These are phyloP conservation scores for Rhizopus arrhizus DNA, from an alignment of 371 early-diverging fungal species.

Conservation along the genomic window DNA sequence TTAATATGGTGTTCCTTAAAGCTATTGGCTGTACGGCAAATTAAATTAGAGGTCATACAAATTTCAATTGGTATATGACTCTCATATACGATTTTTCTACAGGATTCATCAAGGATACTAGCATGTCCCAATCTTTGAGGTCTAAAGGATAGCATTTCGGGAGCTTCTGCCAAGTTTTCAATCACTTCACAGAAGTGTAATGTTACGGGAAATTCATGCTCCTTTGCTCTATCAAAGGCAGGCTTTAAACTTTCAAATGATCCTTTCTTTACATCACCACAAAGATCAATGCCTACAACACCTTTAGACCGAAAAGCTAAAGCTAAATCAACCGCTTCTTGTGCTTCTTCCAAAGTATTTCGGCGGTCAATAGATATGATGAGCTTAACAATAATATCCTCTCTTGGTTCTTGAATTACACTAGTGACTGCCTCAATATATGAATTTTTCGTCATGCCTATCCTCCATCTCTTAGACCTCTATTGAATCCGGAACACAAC, in stretches of 20 bases:
- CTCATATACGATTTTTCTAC: conserved; percentile 39
- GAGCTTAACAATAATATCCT: conserved; percentile 51
- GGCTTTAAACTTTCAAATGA: conserved; percentile 47
- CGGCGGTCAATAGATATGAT: conserved; percentile 64
- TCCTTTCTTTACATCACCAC: conserved; percentile 60
- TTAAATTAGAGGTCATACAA: conserved; percentile 70
- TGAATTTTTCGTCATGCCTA: conserved; percentile 57
- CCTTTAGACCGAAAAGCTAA: conserved; percentile 40
- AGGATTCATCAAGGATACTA: conserved; percentile 48
- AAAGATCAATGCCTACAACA: conserved; percentile 68
- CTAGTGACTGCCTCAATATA: conserved; percentile 55
- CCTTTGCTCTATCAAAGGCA: conserved; percentile 56
- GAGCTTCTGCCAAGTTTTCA: conserved; percentile 50
- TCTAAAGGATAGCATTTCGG: conserved; percentile 36
- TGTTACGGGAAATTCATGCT: conserved; percentile 56
- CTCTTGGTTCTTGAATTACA: conserved; percentile 36
- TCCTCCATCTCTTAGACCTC: too few relatives aligned
- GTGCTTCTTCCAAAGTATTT: conserved; percentile 53
- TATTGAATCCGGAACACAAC: too few relatives aligned
- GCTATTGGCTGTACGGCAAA: conserved; percentile 56
- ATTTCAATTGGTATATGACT: conserved; percentile 60
- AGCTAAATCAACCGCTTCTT: conserved; percentile 61
- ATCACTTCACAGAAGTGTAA: conserved; percentile 62
- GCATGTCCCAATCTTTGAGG: conserved; percentile 69
- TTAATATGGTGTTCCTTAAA: conserved; percentile 61